phyloP scores from a whole-genome alignment of 163 green algal species.

The Chloromonas sp. region DNA sequence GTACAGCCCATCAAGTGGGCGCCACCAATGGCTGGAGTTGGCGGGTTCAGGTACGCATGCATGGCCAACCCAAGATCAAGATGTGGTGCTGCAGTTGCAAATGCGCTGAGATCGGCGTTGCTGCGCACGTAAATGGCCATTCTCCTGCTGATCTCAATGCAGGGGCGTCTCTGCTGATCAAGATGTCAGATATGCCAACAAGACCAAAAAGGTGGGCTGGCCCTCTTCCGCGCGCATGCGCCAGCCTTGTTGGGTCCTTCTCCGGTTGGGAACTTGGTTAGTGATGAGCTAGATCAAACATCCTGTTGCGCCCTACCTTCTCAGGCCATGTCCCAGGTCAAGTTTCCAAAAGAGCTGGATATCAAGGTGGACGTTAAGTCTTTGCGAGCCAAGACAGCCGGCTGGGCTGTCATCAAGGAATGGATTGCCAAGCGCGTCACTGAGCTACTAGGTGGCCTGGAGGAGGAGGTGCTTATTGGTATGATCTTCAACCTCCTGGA shows the following conservation, averaged over 20 bases:
- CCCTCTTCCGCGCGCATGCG: too few relatives aligned
- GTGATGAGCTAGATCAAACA: not conserved
- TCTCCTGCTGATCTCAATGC: not conserved
- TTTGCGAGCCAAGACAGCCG: not conserved
- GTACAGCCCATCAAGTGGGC: too few relatives aligned
- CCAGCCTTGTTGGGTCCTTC: too few relatives aligned
- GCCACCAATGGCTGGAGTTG: too few relatives aligned
- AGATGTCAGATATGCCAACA: slow-evolving; percentile 13
- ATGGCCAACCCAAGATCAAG: too few relatives aligned
- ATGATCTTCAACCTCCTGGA: slow-evolving; percentile 83
- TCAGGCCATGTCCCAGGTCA: slow-evolving; percentile 9
- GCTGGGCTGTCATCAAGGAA: slow-evolving; percentile 75
- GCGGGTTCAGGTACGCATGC: too few relatives aligned
- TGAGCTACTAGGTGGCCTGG: slow-evolving; percentile 83
- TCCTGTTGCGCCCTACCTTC: not conserved
- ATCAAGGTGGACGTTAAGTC: slow-evolving; percentile 6
- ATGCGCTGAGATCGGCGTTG: too few relatives aligned
- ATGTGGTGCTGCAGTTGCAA: too few relatives aligned
- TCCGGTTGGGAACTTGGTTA: too few relatives aligned
- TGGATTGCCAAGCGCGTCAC: slow-evolving; percentile 90
- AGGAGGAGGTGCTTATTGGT: slow-evolving; percentile 87
- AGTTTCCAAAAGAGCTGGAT: slow-evolving; percentile 16
- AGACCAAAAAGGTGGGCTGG: slow-evolving; percentile 4
- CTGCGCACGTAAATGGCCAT: too few relatives aligned
- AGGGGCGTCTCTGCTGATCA: slow-evolving; percentile 8